Percentiles rank a stretch among this genome's conserved stretches.
Evolutionary conservation across 2,329 filamentous ascomycete species (phyloP).

Genomic region (Calonectria naviculata): DNA sequence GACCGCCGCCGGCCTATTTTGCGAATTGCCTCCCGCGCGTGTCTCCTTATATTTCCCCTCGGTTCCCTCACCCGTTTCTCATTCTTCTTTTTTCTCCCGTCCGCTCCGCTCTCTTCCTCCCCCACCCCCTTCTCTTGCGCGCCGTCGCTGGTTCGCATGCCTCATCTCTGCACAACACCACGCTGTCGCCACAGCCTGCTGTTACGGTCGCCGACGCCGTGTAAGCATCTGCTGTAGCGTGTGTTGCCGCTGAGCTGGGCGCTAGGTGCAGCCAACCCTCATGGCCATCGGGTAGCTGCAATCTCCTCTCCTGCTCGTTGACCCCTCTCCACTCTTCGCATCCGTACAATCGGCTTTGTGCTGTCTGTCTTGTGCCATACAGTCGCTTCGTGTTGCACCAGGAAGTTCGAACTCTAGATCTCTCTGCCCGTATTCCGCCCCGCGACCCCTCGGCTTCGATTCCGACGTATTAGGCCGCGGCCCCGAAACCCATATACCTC

Average conservation of each 20-base stretch:
- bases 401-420: slow-evolving; percentile 17
- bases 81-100: slow-evolving; percentile 14
- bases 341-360: slow-evolving; percentile 16
- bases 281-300: slow-evolving; percentile 43
- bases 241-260: slow-evolving; percentile 34
- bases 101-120: slow-evolving; percentile 29
- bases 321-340: slow-evolving; percentile 5
- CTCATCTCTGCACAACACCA: slow-evolving; percentile 48
- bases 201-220: slow-evolving; percentile 37
- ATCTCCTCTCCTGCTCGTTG: slow-evolving; percentile 28
- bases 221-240: slow-evolving; percentile 35
- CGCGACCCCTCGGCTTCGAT: slow-evolving; percentile 19
- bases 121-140: slow-evolving; percentile 25
- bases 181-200: slow-evolving; percentile 37
- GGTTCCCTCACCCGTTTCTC: slow-evolving; percentile 9
- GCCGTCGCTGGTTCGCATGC: slow-evolving; percentile 44
- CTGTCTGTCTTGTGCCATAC: slow-evolving; percentile 12
- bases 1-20: slow-evolving; percentile 36
- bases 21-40: slow-evolving; percentile 40
- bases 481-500: slow-evolving; percentile 20
- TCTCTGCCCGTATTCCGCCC: slow-evolving; percentile 16
- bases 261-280: slow-evolving; percentile 36
- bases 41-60: neutral
- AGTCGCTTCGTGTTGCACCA: slow-evolving; percentile 25
- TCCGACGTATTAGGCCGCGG: slow-evolving; percentile 31